Conservation (phyloP, 169 alveolate species). For the Cardiosporidium cionae region DNA sequence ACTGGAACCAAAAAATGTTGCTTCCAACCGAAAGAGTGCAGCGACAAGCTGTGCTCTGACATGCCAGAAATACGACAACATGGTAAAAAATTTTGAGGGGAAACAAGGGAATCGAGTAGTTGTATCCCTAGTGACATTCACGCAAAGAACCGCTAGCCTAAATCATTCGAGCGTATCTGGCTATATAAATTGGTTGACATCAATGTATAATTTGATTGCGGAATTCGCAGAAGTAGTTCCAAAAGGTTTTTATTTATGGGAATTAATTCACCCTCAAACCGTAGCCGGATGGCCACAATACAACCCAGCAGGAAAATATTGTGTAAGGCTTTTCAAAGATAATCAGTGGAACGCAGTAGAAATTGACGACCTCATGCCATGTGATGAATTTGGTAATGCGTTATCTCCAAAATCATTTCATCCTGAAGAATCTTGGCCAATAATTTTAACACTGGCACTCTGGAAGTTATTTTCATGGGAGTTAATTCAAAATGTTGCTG, state of each 20-base stretch:
- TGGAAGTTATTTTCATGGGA: conserved; percentile 9
- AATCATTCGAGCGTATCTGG: background rate
- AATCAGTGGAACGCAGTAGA: conserved; percentile 17
- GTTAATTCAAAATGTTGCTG: background rate
- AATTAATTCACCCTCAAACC: conserved; percentile 21
- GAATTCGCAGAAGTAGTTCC: conserved; percentile 17
- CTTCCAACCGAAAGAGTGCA: too few relatives aligned
- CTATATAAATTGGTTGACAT: background rate
- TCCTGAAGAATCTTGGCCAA: conserved; percentile 12
- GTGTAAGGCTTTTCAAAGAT: conserved; percentile 6
- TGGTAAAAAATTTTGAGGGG: too few relatives aligned
- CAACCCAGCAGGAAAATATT: conserved; percentile 20
- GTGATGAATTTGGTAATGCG: background rate
- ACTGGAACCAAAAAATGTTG: too few relatives aligned
- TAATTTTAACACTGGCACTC: conserved; percentile 15
- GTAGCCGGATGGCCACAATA: conserved; percentile 20
- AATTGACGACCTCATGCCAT: conserved; percentile 19
- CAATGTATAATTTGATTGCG: conserved; percentile 1
- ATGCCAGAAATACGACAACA: too few relatives aligned
- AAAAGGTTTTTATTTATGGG: conserved; percentile 23
- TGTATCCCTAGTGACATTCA: too few relatives aligned
- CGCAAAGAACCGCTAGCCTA: too few relatives aligned
- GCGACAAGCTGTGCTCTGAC: too few relatives aligned
- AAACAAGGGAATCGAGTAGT: too few relatives aligned
- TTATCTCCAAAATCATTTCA: conserved; percentile 1